These are phyloP conservation scores for Botryosphaeria dothidea DNA, from an alignment of 2,329 filamentous ascomycete genomes.

Conservation along the genomic window DNA sequence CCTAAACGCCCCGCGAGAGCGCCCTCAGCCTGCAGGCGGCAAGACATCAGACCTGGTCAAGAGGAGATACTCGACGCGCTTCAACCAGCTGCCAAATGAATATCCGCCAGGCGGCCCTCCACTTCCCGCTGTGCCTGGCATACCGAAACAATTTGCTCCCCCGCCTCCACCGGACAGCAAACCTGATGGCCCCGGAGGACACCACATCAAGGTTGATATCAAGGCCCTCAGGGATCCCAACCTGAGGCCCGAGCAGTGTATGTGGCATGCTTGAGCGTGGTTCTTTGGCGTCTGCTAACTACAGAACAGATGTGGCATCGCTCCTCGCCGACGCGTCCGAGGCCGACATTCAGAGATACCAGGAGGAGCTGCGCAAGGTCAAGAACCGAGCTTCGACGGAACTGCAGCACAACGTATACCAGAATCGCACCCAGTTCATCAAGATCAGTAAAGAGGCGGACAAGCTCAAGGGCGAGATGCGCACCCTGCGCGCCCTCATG, in stretches of 20 bases:
- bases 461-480: constrained; percentile 96
- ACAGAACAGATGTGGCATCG: constrained; percentile 59
- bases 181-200: constrained; percentile 51
- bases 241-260: constrained; percentile 77
- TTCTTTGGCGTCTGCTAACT: too few species aligned
- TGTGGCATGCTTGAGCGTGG: constrained; percentile 34
- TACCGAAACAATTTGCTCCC: constrained; percentile 61
- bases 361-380: constrained; percentile 72
- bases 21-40: constrained; percentile 42
- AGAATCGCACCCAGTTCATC: constrained; percentile 97
- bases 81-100: constrained; percentile 73
- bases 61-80: constrained; percentile 88
- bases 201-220: constrained; percentile 70
- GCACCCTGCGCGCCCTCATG: constrained; percentile 85
- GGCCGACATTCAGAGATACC: constrained; percentile 80
- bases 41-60: constrained; percentile 84
- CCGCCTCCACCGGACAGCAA: constrained; percentile 44
- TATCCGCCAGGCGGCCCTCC: constrained; percentile 65
- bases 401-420: constrained; percentile 91
- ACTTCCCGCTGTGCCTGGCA: constrained; percentile 62
- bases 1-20: constrained; percentile 37
- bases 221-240: constrained; percentile 78
- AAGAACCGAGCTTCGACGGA: constrained; percentile 79
- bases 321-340: constrained; percentile 84
- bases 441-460: constrained; percentile 99